Percentiles rank a stretch among this genome's conserved stretches.
Evolutionary conservation across 805 yeast species (phyloP).

Genomic region (Barnettozyma populi): DNA sequence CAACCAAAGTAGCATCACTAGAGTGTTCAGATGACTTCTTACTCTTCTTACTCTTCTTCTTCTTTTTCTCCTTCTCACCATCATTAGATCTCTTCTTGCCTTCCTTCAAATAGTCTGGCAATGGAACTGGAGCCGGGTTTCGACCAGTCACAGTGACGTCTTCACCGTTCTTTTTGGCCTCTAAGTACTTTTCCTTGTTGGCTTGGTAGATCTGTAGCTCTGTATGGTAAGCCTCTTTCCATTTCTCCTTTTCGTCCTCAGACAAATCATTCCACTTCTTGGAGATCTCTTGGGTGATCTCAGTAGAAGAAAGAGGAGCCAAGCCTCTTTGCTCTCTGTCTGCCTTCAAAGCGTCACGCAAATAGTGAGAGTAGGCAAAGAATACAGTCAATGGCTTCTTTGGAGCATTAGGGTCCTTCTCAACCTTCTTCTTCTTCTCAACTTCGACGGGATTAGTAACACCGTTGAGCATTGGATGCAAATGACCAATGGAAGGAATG

Average conservation of each 20-base stretch:
- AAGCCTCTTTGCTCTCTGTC: constrained; percentile 57
- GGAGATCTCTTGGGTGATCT: constrained; percentile 73
- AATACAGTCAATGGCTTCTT: constrained; percentile 89
- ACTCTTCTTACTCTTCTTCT: constrained; percentile 50
- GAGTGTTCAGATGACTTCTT: constrained; percentile 25
- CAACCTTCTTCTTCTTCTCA: constrained; percentile 39
- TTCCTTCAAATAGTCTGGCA: constrained; percentile 29
- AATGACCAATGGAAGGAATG: constrained; percentile 5
- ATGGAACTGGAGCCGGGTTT: constrained; percentile 36
- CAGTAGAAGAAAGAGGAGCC: constrained; percentile 65
- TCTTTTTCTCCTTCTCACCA: constrained; percentile 36
- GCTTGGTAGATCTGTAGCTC: constrained; percentile 41
- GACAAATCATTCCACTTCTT: constrained; percentile 71
- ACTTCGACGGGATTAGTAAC: constrained; percentile 7
- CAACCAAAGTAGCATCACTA: constrained; percentile 4
- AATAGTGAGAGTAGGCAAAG: constrained; percentile 70
- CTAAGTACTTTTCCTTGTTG: constrained; percentile 41
- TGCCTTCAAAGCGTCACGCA: constrained; percentile 64
- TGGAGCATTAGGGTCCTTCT: constrained; percentile 91
- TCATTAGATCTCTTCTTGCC: constrained; percentile 33
- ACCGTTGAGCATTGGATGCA: constrained; percentile 12
- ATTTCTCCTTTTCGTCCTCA: constrained; percentile 63
- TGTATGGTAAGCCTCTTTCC: constrained; percentile 53
- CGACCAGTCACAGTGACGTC: constrained; percentile 24
- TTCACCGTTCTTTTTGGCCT: constrained; percentile 38